Percentiles rank a stretch among this genome's conserved stretches.
Evolutionary conservation across 768 basidiomycete species (phyloP).

Genomic region (Suillus lakei): DNA sequence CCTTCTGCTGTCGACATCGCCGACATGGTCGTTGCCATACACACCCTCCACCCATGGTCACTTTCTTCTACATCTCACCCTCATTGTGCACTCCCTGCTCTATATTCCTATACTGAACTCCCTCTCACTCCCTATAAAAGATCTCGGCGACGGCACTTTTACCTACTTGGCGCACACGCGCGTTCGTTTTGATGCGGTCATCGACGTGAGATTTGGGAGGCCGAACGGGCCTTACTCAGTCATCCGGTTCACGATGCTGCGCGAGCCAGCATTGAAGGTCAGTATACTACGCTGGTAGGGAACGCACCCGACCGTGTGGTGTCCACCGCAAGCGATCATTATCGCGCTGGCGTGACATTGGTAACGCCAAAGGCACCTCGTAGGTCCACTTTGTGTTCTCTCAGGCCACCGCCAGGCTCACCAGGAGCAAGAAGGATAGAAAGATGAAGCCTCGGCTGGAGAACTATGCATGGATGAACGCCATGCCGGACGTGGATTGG

Average conservation of each 20-base stretch:
- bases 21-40: constrained; percentile 37
- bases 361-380: constrained; percentile 29
- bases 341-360: constrained; percentile 64
- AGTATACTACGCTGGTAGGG: constrained; percentile 84
- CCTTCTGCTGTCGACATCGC: constrained; percentile 28
- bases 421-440: constrained; percentile 35
- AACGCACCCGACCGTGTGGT: constrained; percentile 67
- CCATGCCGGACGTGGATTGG: constrained; percentile 81
- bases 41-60: constrained; percentile 26
- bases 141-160: constrained; percentile 29
- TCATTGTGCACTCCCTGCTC: constrained; percentile 27
- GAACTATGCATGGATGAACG: constrained; percentile 85
- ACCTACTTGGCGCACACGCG: constrained; percentile 32
- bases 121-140: constrained; percentile 36
- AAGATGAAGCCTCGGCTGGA: constrained; percentile 48
- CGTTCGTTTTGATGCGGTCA: constrained; percentile 70
- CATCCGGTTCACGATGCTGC: constrained; percentile 31
- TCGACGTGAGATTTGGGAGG: constrained; percentile 85
- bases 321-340: constrained; percentile 73
- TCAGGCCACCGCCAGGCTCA: constrained; percentile 23
- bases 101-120: constrained; percentile 34
- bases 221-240: constrained; percentile 63
- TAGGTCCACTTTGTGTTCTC: constrained; percentile 28
- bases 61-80: constrained; percentile 30
- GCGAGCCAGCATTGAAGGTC: constrained; percentile 39